A percentile compares a stretch with the other conserved stretches of the same genome.
phyloP scores from a whole-genome alignment of 73 alveolate genomes.

The Paramecium sonneborni region DNA sequence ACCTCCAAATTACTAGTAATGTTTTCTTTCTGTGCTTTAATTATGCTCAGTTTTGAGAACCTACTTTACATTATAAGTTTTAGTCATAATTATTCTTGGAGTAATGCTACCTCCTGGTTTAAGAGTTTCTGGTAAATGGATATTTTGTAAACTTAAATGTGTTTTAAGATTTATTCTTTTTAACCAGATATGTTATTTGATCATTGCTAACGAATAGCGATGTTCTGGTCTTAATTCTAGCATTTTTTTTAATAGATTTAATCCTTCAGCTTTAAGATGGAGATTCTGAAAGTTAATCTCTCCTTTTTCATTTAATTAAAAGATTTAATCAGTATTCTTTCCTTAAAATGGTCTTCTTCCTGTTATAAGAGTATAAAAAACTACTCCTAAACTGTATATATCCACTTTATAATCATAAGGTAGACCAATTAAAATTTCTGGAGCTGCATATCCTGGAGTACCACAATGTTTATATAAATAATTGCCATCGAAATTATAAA shows the following conservation, averaged over 20 bases:
- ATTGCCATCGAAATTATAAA: background rate
- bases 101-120: background rate
- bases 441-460: conserved; percentile 59
- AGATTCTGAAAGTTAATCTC: background rate
- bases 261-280: background rate
- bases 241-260: background rate
- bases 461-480: conserved; percentile 11
- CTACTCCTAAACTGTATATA: conserved; percentile 64
- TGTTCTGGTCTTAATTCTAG: conserved; percentile 2
- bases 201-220: background rate
- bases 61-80: background rate
- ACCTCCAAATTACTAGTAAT: background rate
- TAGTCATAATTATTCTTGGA: background rate
- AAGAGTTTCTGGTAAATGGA: background rate
- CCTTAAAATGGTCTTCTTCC: conserved; percentile 66
- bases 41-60: background rate
- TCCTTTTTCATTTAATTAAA: background rate
- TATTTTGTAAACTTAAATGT: background rate
- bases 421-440: conserved; percentile 19
- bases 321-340: background rate
- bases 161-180: background rate
- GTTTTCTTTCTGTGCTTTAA: background rate
- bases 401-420: conserved; percentile 65
- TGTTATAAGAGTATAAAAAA: conserved; percentile 60
- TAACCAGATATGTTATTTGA: background rate